These are phyloP conservation scores for Lactifluus hygrophoroides DNA, from an alignment of 768 basidiomycete species.

Conservation along the genomic window DNA sequence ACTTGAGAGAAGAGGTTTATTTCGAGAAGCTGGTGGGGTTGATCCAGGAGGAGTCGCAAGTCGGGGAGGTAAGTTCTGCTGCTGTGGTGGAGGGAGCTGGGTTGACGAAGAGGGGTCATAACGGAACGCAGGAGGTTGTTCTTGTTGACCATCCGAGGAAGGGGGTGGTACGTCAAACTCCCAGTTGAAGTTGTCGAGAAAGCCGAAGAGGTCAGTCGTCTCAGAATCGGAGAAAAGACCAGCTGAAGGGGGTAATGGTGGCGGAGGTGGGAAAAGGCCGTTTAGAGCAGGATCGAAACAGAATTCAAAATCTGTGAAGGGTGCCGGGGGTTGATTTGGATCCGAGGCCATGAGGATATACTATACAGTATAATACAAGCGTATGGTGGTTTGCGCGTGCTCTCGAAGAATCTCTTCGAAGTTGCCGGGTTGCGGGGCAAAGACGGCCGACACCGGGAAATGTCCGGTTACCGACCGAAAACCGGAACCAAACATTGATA, in stretches of 20 bases:
- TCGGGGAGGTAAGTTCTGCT: slow-evolving; percentile 4
- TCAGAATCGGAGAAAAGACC: slow-evolving; percentile 75
- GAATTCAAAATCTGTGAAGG: slow-evolving; percentile 65
- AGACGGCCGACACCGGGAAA: slow-evolving; percentile 10
- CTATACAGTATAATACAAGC: too few relatives aligned
- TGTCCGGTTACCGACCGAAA: slow-evolving; percentile 15
- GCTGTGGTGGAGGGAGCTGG: slow-evolving; percentile 1
- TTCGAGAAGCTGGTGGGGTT: slow-evolving; percentile 25
- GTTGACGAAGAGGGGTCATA: slow-evolving; percentile 12
- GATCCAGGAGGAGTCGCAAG: slow-evolving; percentile 15
- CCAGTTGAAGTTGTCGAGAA: slow-evolving; percentile 75
- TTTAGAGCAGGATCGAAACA: slow-evolving; percentile 55
- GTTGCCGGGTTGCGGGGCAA: background rate
- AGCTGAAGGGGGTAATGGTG: slow-evolving; percentile 59
- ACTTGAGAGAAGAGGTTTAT: slow-evolving; percentile 65
- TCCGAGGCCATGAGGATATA: slow-evolving; percentile 5
- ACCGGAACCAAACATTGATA: slow-evolving; percentile 19
- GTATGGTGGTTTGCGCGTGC: too few relatives aligned
- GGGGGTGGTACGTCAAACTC: slow-evolving; percentile 35
- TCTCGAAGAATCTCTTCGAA: background rate
- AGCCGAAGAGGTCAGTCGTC: slow-evolving; percentile 70
- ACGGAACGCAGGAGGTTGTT: slow-evolving; percentile 3
- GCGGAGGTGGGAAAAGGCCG: slow-evolving; percentile 49
- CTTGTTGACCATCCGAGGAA: slow-evolving; percentile 5
- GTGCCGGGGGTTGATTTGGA: slow-evolving; percentile 40